Base-by-base conservation (phyloP, 2,329 filamentous ascomycete genomes). In the Verticillium dahliae region DNA sequence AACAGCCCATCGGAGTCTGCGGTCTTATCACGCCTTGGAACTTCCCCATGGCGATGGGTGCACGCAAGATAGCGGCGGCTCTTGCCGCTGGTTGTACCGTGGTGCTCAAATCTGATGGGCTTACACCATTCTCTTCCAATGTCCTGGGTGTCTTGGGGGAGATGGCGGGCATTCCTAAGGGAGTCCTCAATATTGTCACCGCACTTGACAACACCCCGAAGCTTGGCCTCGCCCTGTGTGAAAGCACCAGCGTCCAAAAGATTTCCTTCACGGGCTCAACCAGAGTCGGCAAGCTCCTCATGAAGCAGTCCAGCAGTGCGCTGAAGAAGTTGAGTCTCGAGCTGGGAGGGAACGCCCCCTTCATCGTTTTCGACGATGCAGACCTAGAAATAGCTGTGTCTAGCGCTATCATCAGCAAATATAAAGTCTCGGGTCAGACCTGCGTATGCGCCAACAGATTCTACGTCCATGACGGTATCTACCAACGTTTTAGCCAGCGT, bases 81-180 rank as follows among this genome's bases (percentile, higher is more conserved):
- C 81, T 98, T 60, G 94, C 94, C 22, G 93, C 92, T n/a, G 94
- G 94, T 62, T 97, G 93, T 77, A 96, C 93, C 0, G 90, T 96
- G 1, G 93, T 98, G 1, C 88, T 88, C 69, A 98, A 98, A 76
- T 89, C 92, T 15, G 92, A 94, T 1, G 88, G 89, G 55, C 93
- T 98, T 80, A 97, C 94, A 0, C 94, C 94, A 0, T 94, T 94
- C 72, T 96, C 93, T n/a, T 87, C 91, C 0, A 87, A 96, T 37
- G 93, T 93, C 0, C 76, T 98, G n/a, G 91, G 91, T 1, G 93
- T 97, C 75, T 84, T 98, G 41, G 91, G 89, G 7, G 85, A 90
- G 70, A 87, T 92, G 13, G 94, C 94, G 10, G 94, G 94, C 15
- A 89, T 98, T 34, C 94, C 94, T 41, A 89, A 89, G 11, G 65